Conservation (phyloP, 78 protist genomes). For the Dictyostelium intermedium region DNA sequence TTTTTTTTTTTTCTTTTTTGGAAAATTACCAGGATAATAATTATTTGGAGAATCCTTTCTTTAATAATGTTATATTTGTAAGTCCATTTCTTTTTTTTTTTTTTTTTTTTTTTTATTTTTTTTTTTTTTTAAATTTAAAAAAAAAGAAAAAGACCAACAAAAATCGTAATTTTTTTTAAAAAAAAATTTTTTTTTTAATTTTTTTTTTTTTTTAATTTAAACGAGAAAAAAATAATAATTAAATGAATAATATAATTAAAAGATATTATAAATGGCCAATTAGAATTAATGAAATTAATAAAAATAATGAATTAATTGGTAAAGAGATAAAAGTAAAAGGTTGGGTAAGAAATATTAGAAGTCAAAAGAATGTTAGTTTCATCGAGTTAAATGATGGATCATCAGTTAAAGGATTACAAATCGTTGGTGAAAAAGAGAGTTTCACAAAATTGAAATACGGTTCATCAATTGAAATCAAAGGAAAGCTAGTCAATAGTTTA, state of each 20-base stretch:
- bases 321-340: slow-evolving; percentile 19
- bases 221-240: background rate
- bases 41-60: no score
- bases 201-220: slow-evolving; percentile 9
- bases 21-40: no score
- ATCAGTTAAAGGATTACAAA: slow-evolving; percentile 33
- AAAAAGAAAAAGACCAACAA: no score
- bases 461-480: slow-evolving; percentile 24
- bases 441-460: slow-evolving; percentile 25
- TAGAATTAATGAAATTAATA: background rate
- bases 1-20: no score
- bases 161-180: no score
- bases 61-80: no score
- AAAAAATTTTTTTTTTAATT: slow-evolving; percentile 3
- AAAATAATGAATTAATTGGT: background rate
- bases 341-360: slow-evolving; percentile 45
- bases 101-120: no score
- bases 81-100: no score
- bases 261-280: slow-evolving; percentile 7
- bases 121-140: no score
- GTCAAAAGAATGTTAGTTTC: slow-evolving; percentile 50
- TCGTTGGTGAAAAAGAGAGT: slow-evolving; percentile 30
- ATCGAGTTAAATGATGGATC: slow-evolving; percentile 61
- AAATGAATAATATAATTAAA: background rate
- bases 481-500: background rate